Conservation (phyloP, 2,329 filamentous ascomycete species). For the Fusarium agapanthi region DNA sequence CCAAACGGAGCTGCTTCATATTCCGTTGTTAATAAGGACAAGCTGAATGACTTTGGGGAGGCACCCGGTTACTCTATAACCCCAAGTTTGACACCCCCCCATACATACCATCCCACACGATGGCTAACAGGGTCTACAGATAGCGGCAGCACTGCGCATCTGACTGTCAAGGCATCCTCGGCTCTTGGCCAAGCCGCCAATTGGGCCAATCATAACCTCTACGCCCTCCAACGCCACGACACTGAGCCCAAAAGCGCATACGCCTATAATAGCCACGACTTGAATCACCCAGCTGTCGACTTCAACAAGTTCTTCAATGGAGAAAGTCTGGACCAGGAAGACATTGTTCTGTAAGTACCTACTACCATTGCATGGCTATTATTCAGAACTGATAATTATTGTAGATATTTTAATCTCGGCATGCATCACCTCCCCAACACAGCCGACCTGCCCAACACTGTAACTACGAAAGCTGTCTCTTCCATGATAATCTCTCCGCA, state of each 20-base stretch:
- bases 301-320: constrained; percentile 23
- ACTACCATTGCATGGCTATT: rapidly evolving
- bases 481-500: constrained; percentile 25
- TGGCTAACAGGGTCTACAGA: background rate
- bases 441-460: constrained; percentile 24
- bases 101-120: rapidly evolving
- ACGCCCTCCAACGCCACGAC: constrained; percentile 60
- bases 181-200: constrained; percentile 55
- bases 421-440: constrained; percentile 32
- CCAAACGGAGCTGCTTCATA: constrained; percentile 57
- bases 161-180: constrained; percentile 59
- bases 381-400: background rate
- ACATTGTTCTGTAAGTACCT: constrained; percentile 18
- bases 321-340: constrained; percentile 21
- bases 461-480: constrained; percentile 16
- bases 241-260: constrained; percentile 58
- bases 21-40: constrained; percentile 60
- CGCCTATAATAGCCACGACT: constrained; percentile 55
- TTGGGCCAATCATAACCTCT: constrained; percentile 62
- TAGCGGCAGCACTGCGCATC: constrained; percentile 43
- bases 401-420: constrained; percentile 25
- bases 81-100: constrained; percentile 2
- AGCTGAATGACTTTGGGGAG: constrained; percentile 60
- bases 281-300: constrained; percentile 50
- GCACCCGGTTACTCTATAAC: constrained; percentile 53